These are phyloP conservation scores for Spiraea crenata DNA, from an alignment of 331 rosid genomes.

Conservation along the genomic window DNA sequence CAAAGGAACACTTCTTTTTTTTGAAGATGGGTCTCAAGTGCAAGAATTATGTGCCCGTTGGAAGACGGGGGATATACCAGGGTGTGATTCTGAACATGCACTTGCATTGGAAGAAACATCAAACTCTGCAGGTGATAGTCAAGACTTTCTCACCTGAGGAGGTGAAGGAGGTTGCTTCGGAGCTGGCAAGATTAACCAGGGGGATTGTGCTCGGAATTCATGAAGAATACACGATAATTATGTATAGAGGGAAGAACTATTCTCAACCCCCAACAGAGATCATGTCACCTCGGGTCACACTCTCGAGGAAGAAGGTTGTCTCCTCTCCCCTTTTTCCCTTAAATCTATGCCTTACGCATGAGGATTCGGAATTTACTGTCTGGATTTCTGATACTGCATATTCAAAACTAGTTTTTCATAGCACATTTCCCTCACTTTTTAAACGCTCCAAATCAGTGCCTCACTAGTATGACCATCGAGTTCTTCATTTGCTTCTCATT, in stretches of 20 bases:
- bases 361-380: constrained; percentile 10
- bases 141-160: too few relatives aligned
- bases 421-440: background rate
- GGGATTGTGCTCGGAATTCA: too few relatives aligned
- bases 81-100: too few relatives aligned
- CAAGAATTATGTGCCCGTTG: constrained; percentile 92
- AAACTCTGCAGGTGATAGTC: too few relatives aligned
- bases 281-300: constrained; percentile 89
- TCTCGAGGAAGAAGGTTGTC: constrained; percentile 89
- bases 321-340: constrained; percentile 6
- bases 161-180: too few relatives aligned
- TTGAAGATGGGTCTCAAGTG: constrained; percentile 90
- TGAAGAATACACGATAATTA: too few relatives aligned
- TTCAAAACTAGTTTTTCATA: background rate
- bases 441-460: background rate
- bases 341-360: background rate
- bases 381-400: background rate
- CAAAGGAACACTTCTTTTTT: constrained; percentile 92
- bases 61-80: constrained; percentile 94
- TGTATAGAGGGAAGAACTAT: constrained; percentile 97
- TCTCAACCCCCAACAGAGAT: constrained; percentile 95
- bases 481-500: too few relatives aligned
- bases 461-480: background rate
- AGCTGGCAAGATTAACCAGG: too few relatives aligned
- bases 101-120: too few relatives aligned